Evolutionary conservation across 306 rosid genomes (phyloP).

Genomic region (Casuarina glauca): DNA sequence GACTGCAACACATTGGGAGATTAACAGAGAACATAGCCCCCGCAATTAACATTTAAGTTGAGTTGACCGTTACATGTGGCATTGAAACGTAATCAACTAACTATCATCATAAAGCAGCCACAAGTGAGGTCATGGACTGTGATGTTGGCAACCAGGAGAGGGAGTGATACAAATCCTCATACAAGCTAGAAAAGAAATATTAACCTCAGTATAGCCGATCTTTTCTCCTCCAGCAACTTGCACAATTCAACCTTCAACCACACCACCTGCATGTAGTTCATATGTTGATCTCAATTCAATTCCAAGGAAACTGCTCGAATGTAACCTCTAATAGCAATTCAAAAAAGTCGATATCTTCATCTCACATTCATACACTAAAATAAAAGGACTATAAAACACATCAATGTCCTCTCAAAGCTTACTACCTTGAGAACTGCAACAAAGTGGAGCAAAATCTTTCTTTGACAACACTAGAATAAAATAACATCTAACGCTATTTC

Average conservation of each 20-base stretch:
- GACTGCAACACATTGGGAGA: not conserved
- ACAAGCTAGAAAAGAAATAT: slow-evolving; percentile 23
- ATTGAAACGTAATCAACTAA: not conserved
- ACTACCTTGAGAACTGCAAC: not conserved
- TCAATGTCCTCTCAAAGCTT: not conserved
- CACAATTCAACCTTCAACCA: slow-evolving; percentile 90
- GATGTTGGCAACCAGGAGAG: not conserved
- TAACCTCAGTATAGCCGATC: slow-evolving; percentile 90
- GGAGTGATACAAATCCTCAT: not conserved
- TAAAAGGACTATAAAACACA: not conserved
- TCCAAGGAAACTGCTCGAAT: slow-evolving; percentile 8
- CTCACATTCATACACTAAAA: not conserved
- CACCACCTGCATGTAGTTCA: slow-evolving; percentile 65
- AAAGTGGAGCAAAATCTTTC: not conserved
- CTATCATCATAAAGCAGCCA: not conserved
- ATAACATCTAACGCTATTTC: not conserved
- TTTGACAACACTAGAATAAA: not conserved
- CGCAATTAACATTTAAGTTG: not conserved
- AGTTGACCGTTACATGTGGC: not conserved
- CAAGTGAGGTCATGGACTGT: not conserved
- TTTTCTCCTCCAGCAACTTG: slow-evolving; percentile 80
- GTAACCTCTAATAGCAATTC: slow-evolving; percentile 11
- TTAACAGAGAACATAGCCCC: not conserved
- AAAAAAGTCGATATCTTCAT: not conserved
- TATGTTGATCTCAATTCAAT: slow-evolving; percentile 26